Conservation (phyloP, 768 basidiomycete genomes). For the Mycena floridula region DNA sequence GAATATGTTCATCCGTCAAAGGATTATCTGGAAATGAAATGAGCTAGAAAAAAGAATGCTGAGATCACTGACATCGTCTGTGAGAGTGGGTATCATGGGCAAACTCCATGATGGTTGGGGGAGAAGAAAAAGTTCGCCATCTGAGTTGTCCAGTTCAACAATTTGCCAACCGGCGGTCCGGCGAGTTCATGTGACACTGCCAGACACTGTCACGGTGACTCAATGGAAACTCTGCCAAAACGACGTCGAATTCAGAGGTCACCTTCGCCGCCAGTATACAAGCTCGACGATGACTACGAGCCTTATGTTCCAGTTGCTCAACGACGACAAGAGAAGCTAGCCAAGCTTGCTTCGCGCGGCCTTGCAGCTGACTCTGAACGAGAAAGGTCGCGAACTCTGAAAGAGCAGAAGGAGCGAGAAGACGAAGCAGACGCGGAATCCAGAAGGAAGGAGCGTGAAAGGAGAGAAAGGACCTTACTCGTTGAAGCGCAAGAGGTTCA, state of each 20-base stretch:
- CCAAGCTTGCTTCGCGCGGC: conserved; percentile 62
- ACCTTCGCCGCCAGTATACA: conserved; percentile 52
- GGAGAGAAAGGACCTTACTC: conserved; percentile 83
- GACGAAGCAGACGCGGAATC: conserved; percentile 82
- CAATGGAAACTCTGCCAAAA: conserved; percentile 34
- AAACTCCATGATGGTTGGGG: conserved; percentile 32
- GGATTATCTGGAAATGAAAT: conserved; percentile 58
- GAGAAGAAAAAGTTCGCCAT: neutral
- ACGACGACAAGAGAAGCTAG: conserved; percentile 74
- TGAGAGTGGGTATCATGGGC: conserved; percentile 63
- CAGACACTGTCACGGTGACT: neutral
- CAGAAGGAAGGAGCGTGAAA: conserved; percentile 58
- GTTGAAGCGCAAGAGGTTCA: conserved; percentile 96
- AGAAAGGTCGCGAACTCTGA: conserved; percentile 22
- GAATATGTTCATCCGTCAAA: conserved; percentile 65
- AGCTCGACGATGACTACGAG: conserved; percentile 67
- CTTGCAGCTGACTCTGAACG: conserved; percentile 47
- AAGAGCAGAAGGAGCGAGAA: conserved; percentile 55
- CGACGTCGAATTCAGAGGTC: conserved; percentile 50
- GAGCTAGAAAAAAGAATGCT: conserved; percentile 2
- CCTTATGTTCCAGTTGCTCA: conserved; percentile 87
- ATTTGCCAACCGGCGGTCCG: neutral
- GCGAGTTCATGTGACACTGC: neutral
- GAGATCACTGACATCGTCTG: conserved; percentile 49
- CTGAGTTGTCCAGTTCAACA: neutral